Conservation (phyloP, 768 basidiomycete species). For the Boletus vermiculosoides region DNA sequence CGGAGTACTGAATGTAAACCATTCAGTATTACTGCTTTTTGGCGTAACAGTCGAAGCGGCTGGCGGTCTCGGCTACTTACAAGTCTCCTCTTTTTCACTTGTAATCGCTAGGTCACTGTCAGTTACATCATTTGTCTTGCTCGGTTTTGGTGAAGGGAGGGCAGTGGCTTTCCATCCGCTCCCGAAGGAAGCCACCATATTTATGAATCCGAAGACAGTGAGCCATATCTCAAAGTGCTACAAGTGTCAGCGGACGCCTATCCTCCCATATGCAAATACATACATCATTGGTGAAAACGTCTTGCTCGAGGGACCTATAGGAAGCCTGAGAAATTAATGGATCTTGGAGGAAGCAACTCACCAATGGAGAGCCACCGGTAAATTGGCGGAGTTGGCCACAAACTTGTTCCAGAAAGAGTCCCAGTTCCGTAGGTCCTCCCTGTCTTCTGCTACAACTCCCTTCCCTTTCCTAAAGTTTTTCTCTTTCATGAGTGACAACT, state of each 20-base stretch:
- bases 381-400: constrained; percentile 67
- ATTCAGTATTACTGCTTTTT: too few species aligned
- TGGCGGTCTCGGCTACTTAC: too few species aligned
- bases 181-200: constrained; percentile 60
- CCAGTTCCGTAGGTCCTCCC: constrained; percentile 57
- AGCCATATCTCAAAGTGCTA: constrained; percentile 36
- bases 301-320: constrained; percentile 63
- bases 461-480: constrained; percentile 57
- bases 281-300: constrained; percentile 65
- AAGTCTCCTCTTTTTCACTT: constrained; percentile 12
- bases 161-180: constrained; percentile 73
- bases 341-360: constrained; percentile 31
- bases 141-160: constrained; percentile 9
- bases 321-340: background rate
- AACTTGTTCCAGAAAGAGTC: constrained; percentile 70
- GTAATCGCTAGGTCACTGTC: constrained; percentile 4
- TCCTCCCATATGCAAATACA: constrained; percentile 16
- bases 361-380: constrained; percentile 89
- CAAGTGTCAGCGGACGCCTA: constrained; percentile 4
- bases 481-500: constrained; percentile 54
- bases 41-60: too few species aligned
- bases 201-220: constrained; percentile 42
- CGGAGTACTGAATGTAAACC: too few species aligned
- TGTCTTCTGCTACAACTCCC: constrained; percentile 51
- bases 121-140: background rate